Base-by-base conservation (phyloP, 2,329 filamentous ascomycete species). In the Hypoxylon sp. region DNA sequence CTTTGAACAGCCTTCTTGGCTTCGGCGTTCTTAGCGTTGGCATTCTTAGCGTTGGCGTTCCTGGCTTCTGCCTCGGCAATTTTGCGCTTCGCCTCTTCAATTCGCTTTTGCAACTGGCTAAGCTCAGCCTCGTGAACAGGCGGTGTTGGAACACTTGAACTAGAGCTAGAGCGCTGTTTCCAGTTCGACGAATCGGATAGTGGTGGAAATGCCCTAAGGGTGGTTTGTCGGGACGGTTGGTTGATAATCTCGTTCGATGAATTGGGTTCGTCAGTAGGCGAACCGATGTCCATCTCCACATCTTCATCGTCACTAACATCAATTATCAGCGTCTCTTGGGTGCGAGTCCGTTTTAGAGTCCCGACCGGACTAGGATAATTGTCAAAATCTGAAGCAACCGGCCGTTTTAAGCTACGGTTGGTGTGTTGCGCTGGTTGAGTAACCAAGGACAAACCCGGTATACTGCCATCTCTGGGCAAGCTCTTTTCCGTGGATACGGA, bases 301-400 rank as follows among this genome's bases (percentile, higher is more conserved):
- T 89, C 87, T 60, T 88, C 87, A 52, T 83, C 87, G 27, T 97
- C 94, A 74, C 93, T 97, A 39, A 96, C 90, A 69, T 96, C 88
- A 70, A 97, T 97, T 39, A 97, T 87, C 55, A 97, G 86, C 2
- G 85, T 76, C 29, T 78, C 74, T 23, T 77, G 71, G 4, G 74
- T 77, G 85, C 52, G 88, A 84, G 23, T 90, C 51, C 90, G 87
- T 71, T 91, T 92, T 14, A 78, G 72, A 11, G 80, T 74, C 1
- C 78, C 73, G 2, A 75, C 72, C 0, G 75, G 73, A 12, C 79
- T 74, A 0, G 82, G 79, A 19, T 83, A 81, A n/a, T 87, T 85
- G 65, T 91, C 88, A 68, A 91, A 90, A 73, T 94, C 91, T 3
- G 90, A 86, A 11, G 92, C 90, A 41, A 91, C 86, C 32, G 87